Evolutionary conservation across 306 rosid genomes (phyloP), one percentile per base, ranked within the genome.

Genomic region (Sicyos edulis): DNA sequence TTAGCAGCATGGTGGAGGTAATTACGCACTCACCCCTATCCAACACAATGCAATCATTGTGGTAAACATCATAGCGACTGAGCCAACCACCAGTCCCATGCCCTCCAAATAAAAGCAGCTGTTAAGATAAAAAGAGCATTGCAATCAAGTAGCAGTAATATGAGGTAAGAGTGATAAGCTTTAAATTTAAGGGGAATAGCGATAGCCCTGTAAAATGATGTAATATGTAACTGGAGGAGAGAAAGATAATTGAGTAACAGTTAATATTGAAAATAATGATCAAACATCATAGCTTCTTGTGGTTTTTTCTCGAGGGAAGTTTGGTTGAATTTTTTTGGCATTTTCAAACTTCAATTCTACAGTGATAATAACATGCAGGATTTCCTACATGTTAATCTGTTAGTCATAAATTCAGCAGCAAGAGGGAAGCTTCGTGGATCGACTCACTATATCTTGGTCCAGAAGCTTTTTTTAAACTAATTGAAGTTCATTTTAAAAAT

Each of bases 31-130:
- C 80, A 93, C 98, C 87, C 80, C 98, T 83, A 79, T 93, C 98
- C 75, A 93, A 86, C 73, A 93, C 67, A 77, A 82, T 78, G 80
- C 97, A 86, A 78, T 93, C 96, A 71, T 90, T 88, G 83, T 88
- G 83, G 76, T 93, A 93, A 78, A 93, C 86, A 75, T 93, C 98
- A 76, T 93, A 93, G 73, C 98, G 96, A 82, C 98, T 93, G 83
- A 93, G 87, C 98, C 97, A 90, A 77, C 98, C 98, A 81, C 98
- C 98, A 50, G 97, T 93, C 55, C 98, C 98, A 80, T 93, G 98
- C 69, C 98, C 98, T 61, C 98, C 98, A 90, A 90, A 93, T 83
- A 93, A 81, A 77, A 93, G 77, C 61, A 93, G 85, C 98, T 93
- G 83, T 79, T 84, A 74, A 74, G 32, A 75, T 59, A 72, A 76